Evolutionary conservation across 176 grass and related monocot species (phyloP), one percentile per base, ranked within the genome.

Genomic region (Triticum turgidum): DNA sequence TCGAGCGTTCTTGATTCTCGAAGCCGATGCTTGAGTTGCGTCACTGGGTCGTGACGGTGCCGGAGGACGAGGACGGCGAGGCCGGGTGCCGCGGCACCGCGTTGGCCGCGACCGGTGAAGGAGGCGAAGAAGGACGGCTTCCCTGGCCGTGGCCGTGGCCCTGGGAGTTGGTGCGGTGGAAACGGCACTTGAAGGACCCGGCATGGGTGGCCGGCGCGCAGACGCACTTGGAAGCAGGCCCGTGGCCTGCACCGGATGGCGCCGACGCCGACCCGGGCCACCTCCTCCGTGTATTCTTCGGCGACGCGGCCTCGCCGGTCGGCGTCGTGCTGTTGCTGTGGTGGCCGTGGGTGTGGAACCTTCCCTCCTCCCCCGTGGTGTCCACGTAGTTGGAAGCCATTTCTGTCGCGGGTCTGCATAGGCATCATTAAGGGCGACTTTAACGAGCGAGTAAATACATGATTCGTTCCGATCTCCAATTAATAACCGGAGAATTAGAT

Each of bases 381-480:
- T 88, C 90, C 11, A 91, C 86, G 69, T 90, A 95, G 89, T 98
- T 98, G 52, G 96, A 92, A 52, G 96, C 93, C 96, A 98, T 94
- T 5, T 18, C 20, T 33, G 71, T 21, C 37, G n/a, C n/a, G 66
- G 18, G 12, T 30, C 64, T 90, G 88, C 65, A 20, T 11, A 35
- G 9, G n/a, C 73, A 76, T 34, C 44, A 61, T 82, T 13, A 85
- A 47, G 22, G 5, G 86, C 5, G 33, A 2, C 0, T 65, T 76
- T 65, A 65, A 11, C 74, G 29, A 4, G 14, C 2, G 51, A n/a
- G 35, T 12, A 5, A 9, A 51, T 10, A 62, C 69, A 76, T 14
- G 44, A 52, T 62, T 34, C 76, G 21, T 49, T 37, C 6, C 0
- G 8, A 17, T 17, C 17, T 41, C 9, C 1, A 11, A 65, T 65